These are phyloP conservation scores for Tetraselmis chui DNA, from an alignment of 139 green algal genomes.

Conservation along the genomic window DNA sequence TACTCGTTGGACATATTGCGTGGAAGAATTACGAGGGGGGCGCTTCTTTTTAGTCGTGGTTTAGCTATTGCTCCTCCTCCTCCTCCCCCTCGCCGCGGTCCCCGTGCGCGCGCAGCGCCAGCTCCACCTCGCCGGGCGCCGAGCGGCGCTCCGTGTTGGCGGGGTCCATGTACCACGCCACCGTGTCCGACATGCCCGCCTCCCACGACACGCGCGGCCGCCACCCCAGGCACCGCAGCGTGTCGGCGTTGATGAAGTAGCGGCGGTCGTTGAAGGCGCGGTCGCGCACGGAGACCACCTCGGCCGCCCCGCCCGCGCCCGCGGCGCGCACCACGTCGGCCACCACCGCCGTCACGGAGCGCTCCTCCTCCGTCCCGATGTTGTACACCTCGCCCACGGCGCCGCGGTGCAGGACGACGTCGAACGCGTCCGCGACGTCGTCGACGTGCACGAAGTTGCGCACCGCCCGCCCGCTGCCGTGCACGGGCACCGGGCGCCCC, in stretches of 20 bases:
- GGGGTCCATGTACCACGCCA: constrained; percentile 7
- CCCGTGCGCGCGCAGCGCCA: no score
- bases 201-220: neutral
- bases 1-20: no score
- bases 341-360: constrained; percentile 54
- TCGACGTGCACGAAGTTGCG: constrained; percentile 84
- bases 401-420: constrained; percentile 76
- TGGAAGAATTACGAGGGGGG: no score
- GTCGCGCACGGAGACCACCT: constrained; percentile 43
- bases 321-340: constrained; percentile 15
- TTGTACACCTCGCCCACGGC: constrained; percentile 86
- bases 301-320: constrained; percentile 36
- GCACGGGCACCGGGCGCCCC: constrained; percentile 62
- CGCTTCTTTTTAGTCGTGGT: no score
- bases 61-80: no score
- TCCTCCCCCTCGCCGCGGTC: no score
- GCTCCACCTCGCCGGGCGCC: no score
- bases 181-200: constrained; percentile 5
- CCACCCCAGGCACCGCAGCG: constrained; percentile 5
- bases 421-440: constrained; percentile 91
- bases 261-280: constrained; percentile 46
- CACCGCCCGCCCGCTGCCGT: constrained; percentile 29
- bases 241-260: constrained; percentile 12
- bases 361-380: constrained; percentile 91
- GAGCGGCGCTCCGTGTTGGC: neutral